phyloP scores from a whole-genome alignment of 1,284 basidiomycete genomes.

The Apiotrichum akiyoshidainum region DNA sequence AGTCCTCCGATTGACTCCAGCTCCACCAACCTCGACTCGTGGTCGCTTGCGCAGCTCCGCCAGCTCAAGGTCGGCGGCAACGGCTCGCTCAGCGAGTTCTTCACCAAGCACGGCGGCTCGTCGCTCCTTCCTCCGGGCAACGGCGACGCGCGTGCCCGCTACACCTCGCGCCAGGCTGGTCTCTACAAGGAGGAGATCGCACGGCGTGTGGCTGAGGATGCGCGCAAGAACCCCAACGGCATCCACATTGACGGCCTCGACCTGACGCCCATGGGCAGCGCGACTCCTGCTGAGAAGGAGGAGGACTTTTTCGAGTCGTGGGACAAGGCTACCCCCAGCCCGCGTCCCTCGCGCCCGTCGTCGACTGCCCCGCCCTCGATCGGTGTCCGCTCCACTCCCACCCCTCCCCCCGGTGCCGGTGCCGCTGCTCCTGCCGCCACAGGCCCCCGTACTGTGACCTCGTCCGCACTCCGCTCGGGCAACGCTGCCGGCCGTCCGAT shows the following conservation, averaged over 20 bases:
- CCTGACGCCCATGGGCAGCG: constrained; percentile 52
- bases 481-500: constrained; percentile 54
- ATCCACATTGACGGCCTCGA: constrained; percentile 73
- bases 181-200: constrained; percentile 91
- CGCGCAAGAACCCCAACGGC: constrained; percentile 66
- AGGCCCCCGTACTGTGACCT: constrained; percentile 52
- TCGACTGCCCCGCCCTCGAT: constrained; percentile 41
- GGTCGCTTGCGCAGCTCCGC: constrained; percentile 86
- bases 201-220: constrained; percentile 76
- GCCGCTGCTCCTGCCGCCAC: constrained; percentile 22
- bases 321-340: constrained; percentile 62
- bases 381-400: constrained; percentile 28
- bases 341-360: constrained; percentile 28
- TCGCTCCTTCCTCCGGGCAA: constrained; percentile 62
- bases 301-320: constrained; percentile 96
- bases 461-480: constrained; percentile 50
- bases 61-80: constrained; percentile 98
- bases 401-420: constrained; percentile 14
- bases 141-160: constrained; percentile 82
- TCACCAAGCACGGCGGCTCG: constrained; percentile 77
- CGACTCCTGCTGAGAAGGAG: constrained; percentile 54
- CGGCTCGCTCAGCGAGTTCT: constrained; percentile 81
- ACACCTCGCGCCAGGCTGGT: constrained; percentile 75
- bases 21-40: constrained; percentile 94
- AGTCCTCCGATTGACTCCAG: constrained; percentile 53